A percentile compares a stretch with the other conserved stretches of the same genome.
Evolutionary conservation across 2,329 filamentous ascomycete species (phyloP).

Genomic region (Paecilomyces variotii): DNA sequence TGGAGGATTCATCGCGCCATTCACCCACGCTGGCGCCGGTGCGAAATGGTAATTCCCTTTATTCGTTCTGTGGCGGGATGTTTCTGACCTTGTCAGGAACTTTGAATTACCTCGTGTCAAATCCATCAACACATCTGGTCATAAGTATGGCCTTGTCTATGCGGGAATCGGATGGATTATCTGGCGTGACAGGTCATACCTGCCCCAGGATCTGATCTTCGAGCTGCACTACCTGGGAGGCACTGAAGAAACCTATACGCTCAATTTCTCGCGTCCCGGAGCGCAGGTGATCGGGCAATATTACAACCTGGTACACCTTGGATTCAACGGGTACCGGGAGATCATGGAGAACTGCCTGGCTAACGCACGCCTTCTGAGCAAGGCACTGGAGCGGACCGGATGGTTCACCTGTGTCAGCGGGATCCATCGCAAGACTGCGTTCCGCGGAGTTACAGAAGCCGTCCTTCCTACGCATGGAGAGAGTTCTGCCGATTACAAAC

Average conservation of each 20-base stretch:
- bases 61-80: neutral
- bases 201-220: constrained; percentile 62
- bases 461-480: constrained; percentile 38
- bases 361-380: constrained; percentile 57
- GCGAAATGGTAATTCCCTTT: constrained; percentile 45
- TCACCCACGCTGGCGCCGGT: constrained; percentile 27
- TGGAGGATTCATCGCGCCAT: constrained; percentile 37
- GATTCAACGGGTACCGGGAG: constrained; percentile 55
- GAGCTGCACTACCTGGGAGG: constrained; percentile 64
- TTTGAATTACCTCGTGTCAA: constrained; percentile 29
- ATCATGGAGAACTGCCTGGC: constrained; percentile 58
- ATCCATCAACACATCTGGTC: constrained; percentile 52
- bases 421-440: constrained; percentile 54
- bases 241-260: constrained; percentile 61
- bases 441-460: constrained; percentile 34
- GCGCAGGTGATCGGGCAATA: constrained; percentile 65
- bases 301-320: constrained; percentile 64
- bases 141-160: constrained; percentile 51
- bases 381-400: constrained; percentile 55
- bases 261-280: constrained; percentile 66
- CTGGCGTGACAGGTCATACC: constrained; percentile 57
- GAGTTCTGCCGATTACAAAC: constrained; percentile 53
- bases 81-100: constrained; percentile 26
- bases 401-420: constrained; percentile 60
- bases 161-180: constrained; percentile 64